These are phyloP conservation scores for Ormosia semicastrata DNA, from an alignment of 306 rosid species.

Conservation along the genomic window DNA sequence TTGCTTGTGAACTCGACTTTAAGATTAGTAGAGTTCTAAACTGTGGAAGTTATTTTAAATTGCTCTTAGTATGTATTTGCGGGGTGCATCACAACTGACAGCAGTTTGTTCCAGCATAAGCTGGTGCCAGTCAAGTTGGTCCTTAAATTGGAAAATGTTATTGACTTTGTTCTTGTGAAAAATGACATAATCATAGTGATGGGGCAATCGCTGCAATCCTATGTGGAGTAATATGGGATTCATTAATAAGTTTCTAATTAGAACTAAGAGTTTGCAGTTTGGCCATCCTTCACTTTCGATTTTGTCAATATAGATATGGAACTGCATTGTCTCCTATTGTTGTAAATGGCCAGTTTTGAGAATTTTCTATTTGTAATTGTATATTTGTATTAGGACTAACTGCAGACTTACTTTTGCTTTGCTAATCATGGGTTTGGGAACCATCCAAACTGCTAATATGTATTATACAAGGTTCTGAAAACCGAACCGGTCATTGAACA, in stretches of 20 bases:
- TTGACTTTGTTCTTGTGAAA: not conserved
- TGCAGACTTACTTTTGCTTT: not conserved
- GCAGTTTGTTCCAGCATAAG: not conserved
- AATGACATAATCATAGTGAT: not conserved
- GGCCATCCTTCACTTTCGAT: not conserved
- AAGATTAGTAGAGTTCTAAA: not conserved
- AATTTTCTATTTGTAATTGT: not conserved
- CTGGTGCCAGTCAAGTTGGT: not conserved
- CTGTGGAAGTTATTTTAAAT: not conserved
- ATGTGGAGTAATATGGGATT: not conserved
- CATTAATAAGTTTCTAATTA: not conserved
- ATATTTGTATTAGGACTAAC: not conserved
- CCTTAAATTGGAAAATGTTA: not conserved
- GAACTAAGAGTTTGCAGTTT: conserved; percentile 1
- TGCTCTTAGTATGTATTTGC: not conserved
- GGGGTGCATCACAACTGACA: not conserved
- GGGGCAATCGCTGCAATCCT: not conserved
- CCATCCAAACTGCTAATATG: conserved; percentile 6
- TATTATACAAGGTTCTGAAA: too few species aligned
- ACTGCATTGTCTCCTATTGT: not conserved
- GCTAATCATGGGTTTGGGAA: not conserved
- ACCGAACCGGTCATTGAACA: too few species aligned
- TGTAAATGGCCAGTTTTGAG: not conserved
- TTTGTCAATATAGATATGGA: not conserved
- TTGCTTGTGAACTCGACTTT: not conserved